Base-by-base conservation (phyloP, 1,284 basidiomycete species). In the Apiotrichum gracile region DNA sequence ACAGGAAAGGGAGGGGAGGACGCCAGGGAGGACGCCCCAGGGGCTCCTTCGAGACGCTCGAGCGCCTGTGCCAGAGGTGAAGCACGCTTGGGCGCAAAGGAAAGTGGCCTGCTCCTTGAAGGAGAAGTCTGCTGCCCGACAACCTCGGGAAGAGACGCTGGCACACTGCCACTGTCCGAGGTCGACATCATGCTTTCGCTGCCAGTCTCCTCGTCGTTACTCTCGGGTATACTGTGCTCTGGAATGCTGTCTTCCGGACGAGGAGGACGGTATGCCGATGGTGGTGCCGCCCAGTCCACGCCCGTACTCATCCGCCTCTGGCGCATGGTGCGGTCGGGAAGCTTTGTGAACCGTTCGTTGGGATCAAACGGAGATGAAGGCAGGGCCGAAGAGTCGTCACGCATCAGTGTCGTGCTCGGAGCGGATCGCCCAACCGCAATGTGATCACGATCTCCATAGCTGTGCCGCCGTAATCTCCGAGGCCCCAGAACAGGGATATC, bases 311-410 rank as follows among this genome's bases (percentile, higher is more conserved):
- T 43, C 19, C 66, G 57, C 48, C 67, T 68, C 12, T 65, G 44
- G 21, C 69, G 44, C 14, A 61, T 7, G 13, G 65, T 65, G 5
- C 69, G 62, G 14, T 46, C 51, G 1, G 72, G 72, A 4, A 73
- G 40, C 19, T 58, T 56, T 6, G 72, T 73, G 59, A 71, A 73
- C 22, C 58, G 53, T 50, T 73, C 72, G 12, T 64, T 59, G 35
- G 38, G 27, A 35, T 49, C 49, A 4, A 51, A 16, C 7, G 51
- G 31, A 1, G 48, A 43, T 3, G 48, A 10, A 7, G 27, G 38
- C 35, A 21, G 25, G 19, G 26, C 33, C 27, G 52, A 47, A 34
- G 33, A 16, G 17, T 34, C 33, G 7, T 5, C 6, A 5, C 33
- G 13, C 13, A 34, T 14, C 33, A 16, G 17, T n/a, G n/a, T n/a